phyloP scores from a whole-genome alignment of 768 basidiomycete species.

The Lentinus brumalis region DNA sequence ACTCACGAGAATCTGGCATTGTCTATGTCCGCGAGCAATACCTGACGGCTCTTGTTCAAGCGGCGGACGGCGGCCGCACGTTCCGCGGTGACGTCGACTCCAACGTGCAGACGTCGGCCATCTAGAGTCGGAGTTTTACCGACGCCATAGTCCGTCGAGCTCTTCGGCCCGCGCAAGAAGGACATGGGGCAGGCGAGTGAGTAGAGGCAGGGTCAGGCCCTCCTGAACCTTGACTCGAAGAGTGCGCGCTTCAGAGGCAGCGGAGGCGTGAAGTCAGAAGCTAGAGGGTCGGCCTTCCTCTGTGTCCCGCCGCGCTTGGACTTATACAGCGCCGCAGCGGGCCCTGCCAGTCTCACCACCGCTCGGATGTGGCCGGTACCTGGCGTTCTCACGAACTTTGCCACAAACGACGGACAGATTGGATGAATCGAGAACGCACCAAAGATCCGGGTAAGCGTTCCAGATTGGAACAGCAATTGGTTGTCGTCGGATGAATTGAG shows the following conservation, averaged over 20 bases:
- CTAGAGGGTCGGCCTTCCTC: neutral
- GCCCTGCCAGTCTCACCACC: slow-evolving; percentile 4
- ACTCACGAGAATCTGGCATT: slow-evolving; percentile 49
- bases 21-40: slow-evolving; percentile 52
- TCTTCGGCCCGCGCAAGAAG: neutral
- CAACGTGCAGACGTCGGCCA: slow-evolving; percentile 5
- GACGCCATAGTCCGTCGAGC: neutral
- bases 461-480: too few species aligned
- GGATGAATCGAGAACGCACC: neutral
- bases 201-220: slow-evolving; percentile 3
- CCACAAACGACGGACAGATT: neutral
- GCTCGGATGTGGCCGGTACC: slow-evolving; percentile 4
- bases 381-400: neutral
- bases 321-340: slow-evolving; percentile 11
- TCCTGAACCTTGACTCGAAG: neutral
- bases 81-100: neutral
- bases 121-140: slow-evolving; percentile 4
- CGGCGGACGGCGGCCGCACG: slow-evolving; percentile 3
- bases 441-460: too few species aligned
- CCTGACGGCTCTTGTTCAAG: slow-evolving; percentile 41
- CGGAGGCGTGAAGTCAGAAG: neutral
- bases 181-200: neutral
- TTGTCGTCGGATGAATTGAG: too few species aligned
- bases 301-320: neutral
- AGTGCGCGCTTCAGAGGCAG: neutral